phyloP scores from a whole-genome alignment of 352 stramenopile species.

The Phytophthora pseudosyringae region DNA sequence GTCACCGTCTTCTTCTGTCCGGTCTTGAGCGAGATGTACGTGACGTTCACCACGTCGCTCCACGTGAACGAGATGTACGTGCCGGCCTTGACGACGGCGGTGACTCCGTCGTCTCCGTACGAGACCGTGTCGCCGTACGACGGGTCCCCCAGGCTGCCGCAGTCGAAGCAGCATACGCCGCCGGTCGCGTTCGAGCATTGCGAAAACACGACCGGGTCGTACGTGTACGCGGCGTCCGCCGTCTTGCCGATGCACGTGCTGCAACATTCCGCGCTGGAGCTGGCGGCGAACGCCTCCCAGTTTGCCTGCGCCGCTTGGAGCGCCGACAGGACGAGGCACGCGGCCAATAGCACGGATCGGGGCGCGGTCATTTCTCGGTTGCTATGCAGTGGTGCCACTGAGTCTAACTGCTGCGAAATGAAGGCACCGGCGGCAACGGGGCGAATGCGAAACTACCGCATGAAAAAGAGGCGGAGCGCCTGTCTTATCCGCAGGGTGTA shows the following conservation, averaged over 20 bases:
- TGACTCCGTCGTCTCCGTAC: conserved; percentile 54
- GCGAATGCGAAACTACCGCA: conserved; percentile 28
- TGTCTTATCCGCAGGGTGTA: conserved; percentile 30
- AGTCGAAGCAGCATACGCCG: conserved; percentile 80
- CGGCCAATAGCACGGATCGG: not conserved
- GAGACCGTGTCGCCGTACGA: conserved; percentile 41
- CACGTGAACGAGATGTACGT: conserved; percentile 65
- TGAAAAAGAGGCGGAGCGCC: conserved; percentile 35
- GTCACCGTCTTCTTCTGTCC: conserved; percentile 77
- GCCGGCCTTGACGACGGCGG: conserved; percentile 55
- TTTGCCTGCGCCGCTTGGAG: not conserved
- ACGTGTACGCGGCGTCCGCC: conserved; percentile 58
- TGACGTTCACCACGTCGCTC: conserved; percentile 58
- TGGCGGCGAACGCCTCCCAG: conserved; percentile 25
- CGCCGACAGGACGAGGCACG: conserved; percentile 3
- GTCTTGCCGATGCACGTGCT: conserved; percentile 74
- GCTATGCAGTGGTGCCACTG: not conserved
- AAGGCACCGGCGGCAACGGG: conserved; percentile 1
- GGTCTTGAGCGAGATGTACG: conserved; percentile 60
- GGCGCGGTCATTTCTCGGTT: not conserved
- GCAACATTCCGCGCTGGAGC: conserved; percentile 53
- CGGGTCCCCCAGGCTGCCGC: conserved; percentile 49
- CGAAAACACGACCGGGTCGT: conserved; percentile 67
- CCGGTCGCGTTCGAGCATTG: conserved; percentile 54
- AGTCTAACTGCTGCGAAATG: conserved; percentile 21